Percentiles rank a stretch among this genome's conserved stretches.
Evolutionary conservation across 208 protist species (phyloP).

Genomic region (Wallacemonas sp.): DNA sequence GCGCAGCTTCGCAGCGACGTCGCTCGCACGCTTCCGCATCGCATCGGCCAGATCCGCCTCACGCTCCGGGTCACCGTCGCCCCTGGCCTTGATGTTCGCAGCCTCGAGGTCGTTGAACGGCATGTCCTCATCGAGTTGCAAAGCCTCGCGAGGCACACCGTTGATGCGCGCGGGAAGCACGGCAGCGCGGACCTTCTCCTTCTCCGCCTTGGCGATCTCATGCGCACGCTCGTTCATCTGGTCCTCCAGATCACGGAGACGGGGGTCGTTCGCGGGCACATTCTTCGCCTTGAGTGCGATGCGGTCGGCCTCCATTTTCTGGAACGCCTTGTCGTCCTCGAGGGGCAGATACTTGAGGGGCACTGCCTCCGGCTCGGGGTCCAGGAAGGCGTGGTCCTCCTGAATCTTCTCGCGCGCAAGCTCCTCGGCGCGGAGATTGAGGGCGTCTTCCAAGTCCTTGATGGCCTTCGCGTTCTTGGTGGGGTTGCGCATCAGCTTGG

Average conservation of each 20-base stretch:
- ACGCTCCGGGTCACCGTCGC: constrained; percentile 52
- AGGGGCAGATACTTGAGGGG: constrained; percentile 63
- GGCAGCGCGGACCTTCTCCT: constrained; percentile 34
- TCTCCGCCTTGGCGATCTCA: constrained; percentile 48
- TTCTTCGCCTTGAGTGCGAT: constrained; percentile 39
- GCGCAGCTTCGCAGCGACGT: constrained; percentile 61
- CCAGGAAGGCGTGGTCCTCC: constrained; percentile 64
- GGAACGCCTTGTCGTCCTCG: constrained; percentile 61
- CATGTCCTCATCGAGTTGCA: constrained; percentile 71
- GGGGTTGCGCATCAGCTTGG: constrained; percentile 51
- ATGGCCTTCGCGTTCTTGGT: constrained; percentile 61
- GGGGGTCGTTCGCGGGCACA: constrained; percentile 26
- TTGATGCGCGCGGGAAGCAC: constrained; percentile 35
- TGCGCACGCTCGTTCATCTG: constrained; percentile 64
- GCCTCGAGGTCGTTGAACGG: constrained; percentile 70
- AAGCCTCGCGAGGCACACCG: constrained; percentile 51
- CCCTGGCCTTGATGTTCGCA: constrained; percentile 49
- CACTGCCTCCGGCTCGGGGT: constrained; percentile 58
- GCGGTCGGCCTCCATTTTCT: constrained; percentile 60
- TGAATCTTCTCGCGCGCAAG: constrained; percentile 71
- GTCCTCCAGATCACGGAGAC: constrained; percentile 52
- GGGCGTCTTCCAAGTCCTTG: constrained; percentile 39
- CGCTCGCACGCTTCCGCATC: constrained; percentile 62
- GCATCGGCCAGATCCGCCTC: constrained; percentile 47
- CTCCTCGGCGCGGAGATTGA: constrained; percentile 67